A percentile compares a stretch with the other conserved stretches of the same genome.
phyloP scores from a whole-genome alignment of 2,329 filamentous ascomycete species.

The Biscogniauxia mediterranea region DNA sequence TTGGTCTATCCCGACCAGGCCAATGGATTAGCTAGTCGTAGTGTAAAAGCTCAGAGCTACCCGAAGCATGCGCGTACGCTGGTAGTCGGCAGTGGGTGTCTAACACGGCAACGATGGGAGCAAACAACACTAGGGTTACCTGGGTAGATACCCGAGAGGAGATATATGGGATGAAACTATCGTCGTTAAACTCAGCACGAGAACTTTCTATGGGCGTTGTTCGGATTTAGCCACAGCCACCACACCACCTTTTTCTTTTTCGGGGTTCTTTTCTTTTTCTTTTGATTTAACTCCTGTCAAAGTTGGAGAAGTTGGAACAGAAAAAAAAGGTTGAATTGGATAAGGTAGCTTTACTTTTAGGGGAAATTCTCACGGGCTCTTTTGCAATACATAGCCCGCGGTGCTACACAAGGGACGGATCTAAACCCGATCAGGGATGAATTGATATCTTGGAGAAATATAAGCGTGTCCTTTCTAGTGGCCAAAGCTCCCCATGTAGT shows the following conservation, averaged over 20 bases:
- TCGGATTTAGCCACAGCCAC: constrained; percentile 12
- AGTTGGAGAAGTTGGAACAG: background rate
- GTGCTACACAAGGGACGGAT: background rate
- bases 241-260: background rate
- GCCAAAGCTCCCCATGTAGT: background rate
- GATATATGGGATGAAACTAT: constrained; percentile 7
- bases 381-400: background rate
- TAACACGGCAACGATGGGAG: background rate
- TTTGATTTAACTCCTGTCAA: background rate
- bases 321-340: background rate
- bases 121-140: background rate
- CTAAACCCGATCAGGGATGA: background rate
- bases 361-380: background rate
- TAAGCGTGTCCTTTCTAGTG: background rate
- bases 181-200: constrained; percentile 9
- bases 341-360: background rate
- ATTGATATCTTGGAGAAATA: background rate
- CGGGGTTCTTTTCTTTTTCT: background rate
- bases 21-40: background rate
- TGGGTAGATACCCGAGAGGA: constrained; percentile 1
- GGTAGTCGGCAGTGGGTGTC: no score
- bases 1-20: background rate
- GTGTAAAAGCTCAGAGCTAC: background rate
- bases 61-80: background rate
- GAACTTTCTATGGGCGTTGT: background rate